A percentile compares a stretch with the other conserved stretches of the same genome.
Conservation (phyloP, 257 asterid genomes). For the Verbena officinalis region DNA sequence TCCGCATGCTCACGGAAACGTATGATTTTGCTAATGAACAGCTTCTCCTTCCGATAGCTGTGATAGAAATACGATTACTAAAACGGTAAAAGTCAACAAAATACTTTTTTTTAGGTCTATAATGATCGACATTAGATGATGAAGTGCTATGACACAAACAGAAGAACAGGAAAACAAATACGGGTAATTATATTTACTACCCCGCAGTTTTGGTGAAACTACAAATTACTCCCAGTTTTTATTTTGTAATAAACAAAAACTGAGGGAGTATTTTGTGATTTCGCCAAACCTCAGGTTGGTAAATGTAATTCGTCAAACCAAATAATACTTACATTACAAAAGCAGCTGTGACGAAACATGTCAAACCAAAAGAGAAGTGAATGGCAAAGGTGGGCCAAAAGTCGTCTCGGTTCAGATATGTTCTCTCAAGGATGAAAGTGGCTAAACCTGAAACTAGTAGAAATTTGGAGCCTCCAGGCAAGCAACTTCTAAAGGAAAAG, state of each 20-base stretch:
- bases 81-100: not conserved
- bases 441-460: slow-evolving; percentile 64
- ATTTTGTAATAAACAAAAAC: no score
- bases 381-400: slow-evolving; percentile 75
- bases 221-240: no score
- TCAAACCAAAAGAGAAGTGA: slow-evolving; percentile 72
- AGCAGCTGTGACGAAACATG: slow-evolving; percentile 57
- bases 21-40: slow-evolving; percentile 63
- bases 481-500: slow-evolving; percentile 76
- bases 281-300: no score
- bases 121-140: not conserved
- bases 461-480: slow-evolving; percentile 75
- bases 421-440: slow-evolving; percentile 64
- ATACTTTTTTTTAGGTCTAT: not conserved
- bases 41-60: slow-evolving; percentile 77
- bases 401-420: slow-evolving; percentile 64
- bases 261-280: no score
- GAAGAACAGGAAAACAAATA: no score
- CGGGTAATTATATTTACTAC: no score
- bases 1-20: slow-evolving; percentile 78
- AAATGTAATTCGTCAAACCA: not conserved
- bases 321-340: slow-evolving; percentile 59
- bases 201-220: no score
- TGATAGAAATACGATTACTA: slow-evolving; percentile 12
- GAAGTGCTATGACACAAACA: not conserved